Conservation (phyloP, 257 asterid genomes). For the Parsonsia alboflavescens region DNA sequence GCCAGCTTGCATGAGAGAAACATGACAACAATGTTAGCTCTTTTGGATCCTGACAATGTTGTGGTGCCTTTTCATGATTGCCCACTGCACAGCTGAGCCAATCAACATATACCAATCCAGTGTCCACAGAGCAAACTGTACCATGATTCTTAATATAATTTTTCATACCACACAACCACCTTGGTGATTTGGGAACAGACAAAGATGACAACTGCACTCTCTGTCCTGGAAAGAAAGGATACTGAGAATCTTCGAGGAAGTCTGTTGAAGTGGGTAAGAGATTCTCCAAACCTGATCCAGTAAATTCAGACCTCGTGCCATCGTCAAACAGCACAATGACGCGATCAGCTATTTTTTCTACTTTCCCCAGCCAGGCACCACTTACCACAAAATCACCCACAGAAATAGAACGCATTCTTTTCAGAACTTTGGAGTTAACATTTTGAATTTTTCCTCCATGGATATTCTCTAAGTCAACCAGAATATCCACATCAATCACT, state of each 20-base stretch:
- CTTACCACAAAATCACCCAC: slow-evolving; percentile 56
- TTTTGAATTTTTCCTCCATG: slow-evolving; percentile 46
- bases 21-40: slow-evolving; percentile 53
- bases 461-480: slow-evolving; percentile 66
- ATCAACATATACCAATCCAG: slow-evolving; percentile 56
- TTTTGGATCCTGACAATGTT: slow-evolving; percentile 44
- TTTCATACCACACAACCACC: slow-evolving; percentile 66
- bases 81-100: slow-evolving; percentile 65
- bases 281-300: slow-evolving; percentile 44
- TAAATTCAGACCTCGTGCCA: slow-evolving; percentile 49
- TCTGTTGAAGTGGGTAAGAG: slow-evolving; percentile 57
- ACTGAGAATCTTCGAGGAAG: slow-evolving; percentile 63
- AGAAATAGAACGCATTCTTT: slow-evolving; percentile 51
- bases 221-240: slow-evolving; percentile 82
- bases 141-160: slow-evolving; percentile 45
- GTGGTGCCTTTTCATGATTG: slow-evolving; percentile 41
- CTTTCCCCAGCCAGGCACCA: slow-evolving; percentile 91
- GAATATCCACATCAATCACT: slow-evolving; percentile 53
- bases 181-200: slow-evolving; percentile 34
- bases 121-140: slow-evolving; percentile 60
- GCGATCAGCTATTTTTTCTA: slow-evolving; percentile 55
- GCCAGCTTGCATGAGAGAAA: slow-evolving; percentile 62
- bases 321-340: slow-evolving; percentile 61
- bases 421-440: slow-evolving; percentile 41
- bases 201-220: slow-evolving; percentile 53